These are phyloP conservation scores for Xanthoconium separans DNA, from an alignment of 1,284 basidiomycete species.

Conservation along the genomic window DNA sequence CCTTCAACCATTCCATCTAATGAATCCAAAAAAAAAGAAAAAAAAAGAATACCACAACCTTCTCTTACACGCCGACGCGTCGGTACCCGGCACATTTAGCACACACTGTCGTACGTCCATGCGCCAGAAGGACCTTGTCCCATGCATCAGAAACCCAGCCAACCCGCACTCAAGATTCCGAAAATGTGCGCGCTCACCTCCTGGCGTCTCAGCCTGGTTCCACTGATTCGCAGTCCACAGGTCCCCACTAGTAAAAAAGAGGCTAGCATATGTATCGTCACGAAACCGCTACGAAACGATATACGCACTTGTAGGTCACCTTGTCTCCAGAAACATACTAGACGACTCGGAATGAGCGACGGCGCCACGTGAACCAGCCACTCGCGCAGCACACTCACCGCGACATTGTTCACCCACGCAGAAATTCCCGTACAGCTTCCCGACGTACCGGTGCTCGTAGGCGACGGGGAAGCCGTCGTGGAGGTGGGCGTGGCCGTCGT, in stretches of 20 bases:
- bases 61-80: too few relatives aligned
- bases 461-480: neutral
- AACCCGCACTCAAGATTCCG: too few relatives aligned
- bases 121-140: conserved; percentile 18
- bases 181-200: conserved; percentile 16
- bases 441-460: conserved; percentile 12
- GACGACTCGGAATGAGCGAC: neutral
- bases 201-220: conserved; percentile 22
- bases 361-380: too few relatives aligned
- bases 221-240: conserved; percentile 29
- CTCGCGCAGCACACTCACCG: conserved; percentile 12
- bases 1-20: too few relatives aligned
- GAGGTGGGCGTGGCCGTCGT: neutral
- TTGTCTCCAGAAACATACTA: conserved; percentile 22
- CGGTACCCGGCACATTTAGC: neutral
- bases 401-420: conserved; percentile 20
- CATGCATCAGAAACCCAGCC: neutral
- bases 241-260: conserved; percentile 15
- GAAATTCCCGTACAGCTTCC: conserved; percentile 22
- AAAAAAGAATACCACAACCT: too few relatives aligned
- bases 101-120: conserved; percentile 16
- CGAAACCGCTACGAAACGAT: too few relatives aligned
- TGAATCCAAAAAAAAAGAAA: too few relatives aligned
- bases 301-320: conserved; percentile 25
- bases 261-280: too few relatives aligned